Conservation (phyloP, 352 stramenopile species). For the Globisporangium emineosum region DNA sequence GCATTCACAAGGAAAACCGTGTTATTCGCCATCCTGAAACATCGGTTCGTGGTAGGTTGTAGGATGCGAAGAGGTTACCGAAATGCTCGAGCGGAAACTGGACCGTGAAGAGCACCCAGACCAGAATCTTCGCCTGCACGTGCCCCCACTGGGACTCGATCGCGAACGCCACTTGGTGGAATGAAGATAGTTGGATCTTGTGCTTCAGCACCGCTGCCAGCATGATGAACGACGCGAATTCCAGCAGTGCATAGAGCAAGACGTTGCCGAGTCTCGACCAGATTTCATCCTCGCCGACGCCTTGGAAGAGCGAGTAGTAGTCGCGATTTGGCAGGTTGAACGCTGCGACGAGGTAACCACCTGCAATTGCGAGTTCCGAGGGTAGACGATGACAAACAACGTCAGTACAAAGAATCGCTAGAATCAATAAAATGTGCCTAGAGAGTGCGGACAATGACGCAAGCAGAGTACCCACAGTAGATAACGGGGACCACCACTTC, state of each 20-base stretch:
- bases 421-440: no score
- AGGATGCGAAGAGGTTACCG: not conserved
- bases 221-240: constrained; percentile 28
- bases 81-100: constrained; percentile 28
- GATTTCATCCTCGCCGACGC: constrained; percentile 7
- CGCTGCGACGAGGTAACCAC: constrained; percentile 10
- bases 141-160: constrained; percentile 32
- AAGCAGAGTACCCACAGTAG: constrained; percentile 15
- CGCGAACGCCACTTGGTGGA: constrained; percentile 32
- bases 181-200: constrained; percentile 24
- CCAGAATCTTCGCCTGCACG: constrained; percentile 34
- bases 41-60: no score
- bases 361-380: not conserved
- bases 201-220: constrained; percentile 23
- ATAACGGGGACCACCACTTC: constrained; percentile 21
- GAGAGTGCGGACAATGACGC: no score
- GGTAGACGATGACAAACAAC: no score
- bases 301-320: constrained; percentile 21
- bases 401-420: no score
- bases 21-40: no score
- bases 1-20: no score
- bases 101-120: constrained; percentile 26
- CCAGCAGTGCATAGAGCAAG: constrained; percentile 28
- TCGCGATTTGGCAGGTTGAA: constrained; percentile 24
- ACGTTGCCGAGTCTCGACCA: constrained; percentile 17